Base-by-base conservation (phyloP, 495 filamentous ascomycete genomes). In the Aspergillus olivimuriae region DNA sequence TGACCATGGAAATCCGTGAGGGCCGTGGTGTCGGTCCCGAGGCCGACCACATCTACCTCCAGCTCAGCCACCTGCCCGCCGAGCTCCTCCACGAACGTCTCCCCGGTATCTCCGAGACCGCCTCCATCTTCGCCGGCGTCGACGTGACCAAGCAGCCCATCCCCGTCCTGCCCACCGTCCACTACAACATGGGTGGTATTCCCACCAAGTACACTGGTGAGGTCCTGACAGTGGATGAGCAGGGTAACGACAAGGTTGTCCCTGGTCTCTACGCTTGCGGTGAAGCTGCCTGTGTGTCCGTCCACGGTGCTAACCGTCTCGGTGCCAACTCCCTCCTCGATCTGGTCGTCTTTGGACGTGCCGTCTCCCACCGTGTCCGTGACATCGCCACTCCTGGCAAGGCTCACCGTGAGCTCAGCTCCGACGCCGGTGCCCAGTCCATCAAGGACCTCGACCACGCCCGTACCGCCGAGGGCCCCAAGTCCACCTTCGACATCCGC, bases 171-270 rank as follows among this genome's bases (percentile, higher is more conserved):
- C 91, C 91, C 38, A 97, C 91, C 34, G 92, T 95, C 57, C 92
- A 97, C 75, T 97, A 97, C 78, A 95, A 95, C 79, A 97, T 97
- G 91, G 91, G 91, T 66, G 91, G 91, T 75, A 95, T 96, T 57
- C 91, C 91, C 35, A 97, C 91, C 46, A 87, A 87, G 57, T 96
- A 92, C 77, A 95, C 87, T 46, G 91, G 91, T 63, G 89, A 97
- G 69, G 91, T 96, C 54, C 64, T 97, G 44, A 90, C 84, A 22
- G 74, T 91, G 37, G 88, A 95, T 56, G 78, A 81, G 60, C 61
- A 65, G 31, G 92, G 91, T 52, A 80, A 89, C 39, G 91, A 97
- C 72, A 76, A 94, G 78, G 82, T 94, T 53, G 92, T 97, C 15
- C 87, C 89, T 42, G 91, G 91, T 65, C 82, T 97, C 47, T 97